phyloP scores from a whole-genome alignment of 2,329 filamentous ascomycete species.

The Tolypocladium sp. region DNA sequence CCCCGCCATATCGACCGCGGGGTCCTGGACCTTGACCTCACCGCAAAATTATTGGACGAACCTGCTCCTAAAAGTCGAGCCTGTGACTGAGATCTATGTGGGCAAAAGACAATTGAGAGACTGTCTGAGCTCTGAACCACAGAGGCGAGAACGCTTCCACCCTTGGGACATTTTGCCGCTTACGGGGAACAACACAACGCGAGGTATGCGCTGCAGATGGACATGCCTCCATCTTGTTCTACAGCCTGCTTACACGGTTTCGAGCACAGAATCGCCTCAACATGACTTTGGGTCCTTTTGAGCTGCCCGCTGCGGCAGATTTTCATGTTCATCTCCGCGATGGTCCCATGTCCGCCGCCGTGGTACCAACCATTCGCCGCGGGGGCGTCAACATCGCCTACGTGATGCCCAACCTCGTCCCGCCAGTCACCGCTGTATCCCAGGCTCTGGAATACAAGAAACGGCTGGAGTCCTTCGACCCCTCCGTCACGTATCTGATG shows the following conservation, averaged over 20 bases:
- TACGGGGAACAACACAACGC: background rate
- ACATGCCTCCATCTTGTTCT: background rate
- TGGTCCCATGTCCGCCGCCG: slow-evolving; percentile 52
- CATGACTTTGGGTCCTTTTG: slow-evolving; percentile 16
- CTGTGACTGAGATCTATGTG: background rate
- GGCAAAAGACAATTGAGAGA: background rate
- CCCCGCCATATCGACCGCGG: background rate
- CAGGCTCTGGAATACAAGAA: slow-evolving; percentile 59
- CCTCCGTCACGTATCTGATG: slow-evolving; percentile 62
- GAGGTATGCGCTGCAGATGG: background rate
- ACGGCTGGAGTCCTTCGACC: slow-evolving; percentile 49
- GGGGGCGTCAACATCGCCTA: slow-evolving; percentile 58
- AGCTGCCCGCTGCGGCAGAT: slow-evolving; percentile 57
- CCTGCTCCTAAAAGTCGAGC: background rate
- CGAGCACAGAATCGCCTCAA: background rate
- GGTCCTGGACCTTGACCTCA: background rate
- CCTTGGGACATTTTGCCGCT: background rate
- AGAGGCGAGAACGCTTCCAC: background rate
- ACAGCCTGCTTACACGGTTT: background rate
- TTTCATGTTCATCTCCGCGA: slow-evolving; percentile 66
- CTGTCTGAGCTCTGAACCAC: background rate
- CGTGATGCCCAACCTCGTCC: slow-evolving; percentile 57
- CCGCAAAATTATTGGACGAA: background rate
- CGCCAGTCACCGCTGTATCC: slow-evolving; percentile 51
- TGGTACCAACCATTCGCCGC: slow-evolving; percentile 39